Base-by-base conservation (phyloP, 1,139 yeast genomes). In the Nakaseomyces kungkrabaensis region DNA sequence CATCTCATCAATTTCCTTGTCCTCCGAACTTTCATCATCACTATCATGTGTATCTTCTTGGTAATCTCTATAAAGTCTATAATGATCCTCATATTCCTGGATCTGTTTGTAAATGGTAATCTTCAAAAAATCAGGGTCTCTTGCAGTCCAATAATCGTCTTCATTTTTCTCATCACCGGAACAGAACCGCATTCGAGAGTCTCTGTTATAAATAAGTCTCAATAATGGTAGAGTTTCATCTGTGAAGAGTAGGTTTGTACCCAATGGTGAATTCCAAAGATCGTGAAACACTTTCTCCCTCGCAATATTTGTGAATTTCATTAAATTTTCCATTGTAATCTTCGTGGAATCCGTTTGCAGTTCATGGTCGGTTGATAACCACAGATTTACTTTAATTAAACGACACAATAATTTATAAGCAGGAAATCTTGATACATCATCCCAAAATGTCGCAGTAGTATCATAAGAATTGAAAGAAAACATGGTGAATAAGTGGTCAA, bases 281-380 rank as follows among this genome's bases (percentile, higher is more conserved):
- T 77, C 63, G 4, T 78, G 69, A 48, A 82, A 74, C 27, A 82
- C 76, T n/a, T 82, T 66, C 33, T 69, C 67, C 55, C 79, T 80
- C 49, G 85, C 67, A 52, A 82, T 77, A 1, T 58, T 52, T 4
- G 82, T 70, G 52, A 85, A 72, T 0, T 67, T 60, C 3, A 58
- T 54, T 5, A 82, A 74, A n/a, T 78, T 74, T 0, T 68, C 71
- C 13, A 71, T 57, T 0, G 76, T 65, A n/a, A 85, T 65, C 37
- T 70, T 72, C 1, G 72, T 78, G 50, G 67, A 58, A 9, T 65
- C 63, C 48, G 57, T 49, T 37, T 78, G 75, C 48, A 84, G 68
- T 59, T 85, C 95, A 25, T 72, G 67, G 61, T 88, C 96, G 52
- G 82, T 85, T 0, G 90, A 78, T 3, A 88, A 79, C 36, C 82